Base-by-base conservation (phyloP, 2,329 filamentous ascomycete species). In the Celoporthe dispersa region DNA sequence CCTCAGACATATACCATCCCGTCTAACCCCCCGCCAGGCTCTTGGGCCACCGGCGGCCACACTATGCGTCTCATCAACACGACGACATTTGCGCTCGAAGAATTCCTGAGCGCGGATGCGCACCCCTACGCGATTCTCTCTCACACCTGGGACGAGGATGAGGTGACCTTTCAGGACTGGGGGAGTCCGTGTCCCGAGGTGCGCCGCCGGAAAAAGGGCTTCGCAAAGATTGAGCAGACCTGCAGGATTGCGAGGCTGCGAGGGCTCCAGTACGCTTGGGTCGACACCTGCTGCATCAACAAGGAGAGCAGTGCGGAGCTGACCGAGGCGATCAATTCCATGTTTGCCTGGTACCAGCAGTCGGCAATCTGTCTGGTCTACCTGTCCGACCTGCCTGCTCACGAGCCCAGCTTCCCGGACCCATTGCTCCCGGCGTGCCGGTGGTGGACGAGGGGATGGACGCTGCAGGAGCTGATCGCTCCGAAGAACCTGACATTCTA, bases 141-240 rank as follows among this genome's bases (percentile, higher is more conserved):
- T 5, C 77, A 78, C 68, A 77, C 74, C 0, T 78, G 76, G 76
- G 75, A 69, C 1, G 61, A 69, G 0, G 73, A 72, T 2, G 77
- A 78, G 28, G 72, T 78, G 41, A 64, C 68, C 1, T 76, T 75
- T 55, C 71, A 72, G 14, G 73, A 77, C 12, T 71, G 76, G 51
- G 12, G 28, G 5, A 33, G 53, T 60, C 59, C 41, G 28, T n/a
- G 28, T 22, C 16, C 14, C 14, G 60, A 44, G 9, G 37, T 59
- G n/a, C 53, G 51, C 19, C 31, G 53, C 35, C 25, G 41, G 28
- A 68, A 57, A 6, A 22, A 53, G 11, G 69, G 67, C 2, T 71
- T 63, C 12, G 14, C 53, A 22, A 69, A 71, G 41, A 67, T 69
- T 14, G 63, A 64, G n/a, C 63, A 64, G 39, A 64, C 68, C 2